Base-by-base conservation (phyloP, 2,329 filamentous ascomycete genomes). In the Beauveria rudraprayagi region DNA sequence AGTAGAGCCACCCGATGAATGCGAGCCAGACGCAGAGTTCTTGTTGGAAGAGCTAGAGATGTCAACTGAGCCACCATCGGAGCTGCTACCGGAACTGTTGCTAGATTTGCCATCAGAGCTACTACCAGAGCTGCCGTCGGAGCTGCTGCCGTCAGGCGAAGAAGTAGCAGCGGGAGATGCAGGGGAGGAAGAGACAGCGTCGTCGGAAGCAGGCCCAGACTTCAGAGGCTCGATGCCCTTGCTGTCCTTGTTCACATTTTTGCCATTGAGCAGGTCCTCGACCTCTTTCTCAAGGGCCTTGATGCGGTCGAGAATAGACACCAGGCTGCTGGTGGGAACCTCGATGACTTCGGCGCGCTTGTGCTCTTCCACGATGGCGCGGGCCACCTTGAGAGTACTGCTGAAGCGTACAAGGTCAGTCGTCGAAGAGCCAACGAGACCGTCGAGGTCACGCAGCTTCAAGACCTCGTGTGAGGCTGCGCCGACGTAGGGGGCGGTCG, bases 251-350 rank as follows among this genome's bases (percentile, higher is more conserved):
- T 34, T 44, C 17, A 60, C 56, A 11, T 56, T 48, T 53, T 63
- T 55, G 24, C 62, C 53, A 30, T 61, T 53, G 37, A 74, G 52
- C 66, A 72, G 64, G 19, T 46, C 63, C 24, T 63, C 59, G 17
- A 73, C 69, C 62, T 73, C 67, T 19, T 66, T 61, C 58, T 71
- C 66, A 1, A 73, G 64, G 2, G 44, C 59, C 41, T 68, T 65
- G 52, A 73, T 67, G 60, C 70, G 69, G 46, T 66, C 61, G 6
- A 73, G 64, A 22, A 74, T 67, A 30, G 66, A 63, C 5, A 66
- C 53, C 6, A 73, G 52, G 22, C 65, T 65, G 26, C 65, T 59
- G 28, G 65, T 61, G 5, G 69, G 62, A 37, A 72, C 66, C 17
- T 69, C 64, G n/a, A 71, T 63, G 16, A 66, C 66, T 9, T 62